Percentiles rank a stretch among this genome's conserved stretches.
Conservation (phyloP, 2,329 filamentous ascomycete genomes). For the Sarocladium oryzae region DNA sequence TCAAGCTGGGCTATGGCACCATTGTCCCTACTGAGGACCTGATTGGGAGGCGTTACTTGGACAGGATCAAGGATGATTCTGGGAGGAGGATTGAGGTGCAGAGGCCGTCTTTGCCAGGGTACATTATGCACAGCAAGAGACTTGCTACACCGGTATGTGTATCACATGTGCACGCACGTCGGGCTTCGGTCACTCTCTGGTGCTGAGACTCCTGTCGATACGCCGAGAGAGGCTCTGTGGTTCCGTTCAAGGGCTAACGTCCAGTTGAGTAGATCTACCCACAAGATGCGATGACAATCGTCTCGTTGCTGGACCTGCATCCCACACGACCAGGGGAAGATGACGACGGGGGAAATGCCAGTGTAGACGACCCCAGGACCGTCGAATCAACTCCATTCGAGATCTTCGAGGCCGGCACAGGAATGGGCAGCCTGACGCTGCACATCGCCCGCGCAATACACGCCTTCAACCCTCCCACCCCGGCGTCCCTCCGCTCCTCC, state of each 20-base stretch:
- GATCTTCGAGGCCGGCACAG: conserved; percentile 78
- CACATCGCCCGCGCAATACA: conserved; percentile 71
- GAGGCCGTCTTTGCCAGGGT: conserved; percentile 50
- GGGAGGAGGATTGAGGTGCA: conserved; percentile 1
- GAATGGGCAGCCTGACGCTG: conserved; percentile 73
- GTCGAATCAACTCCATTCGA: conserved; percentile 46
- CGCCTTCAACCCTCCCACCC: conserved; percentile 54
- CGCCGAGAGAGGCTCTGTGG: no score
- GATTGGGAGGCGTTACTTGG: conserved; percentile 54
- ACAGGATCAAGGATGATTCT: conserved; percentile 44
- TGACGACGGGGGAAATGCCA: conserved; percentile 2
- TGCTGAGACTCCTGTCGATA: no score
- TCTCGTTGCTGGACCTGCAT: conserved; percentile 70
- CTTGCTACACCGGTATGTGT: conserved; percentile 57
- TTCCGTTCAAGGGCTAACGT: no score
- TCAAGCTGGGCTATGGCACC: conserved; percentile 38
- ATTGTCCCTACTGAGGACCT: conserved; percentile 45
- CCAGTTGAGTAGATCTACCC: conserved; percentile 63
- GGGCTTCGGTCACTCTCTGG: no score
- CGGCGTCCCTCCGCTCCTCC: conserved; percentile 33
- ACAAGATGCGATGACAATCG: conserved; percentile 67
- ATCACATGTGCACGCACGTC: background rate
- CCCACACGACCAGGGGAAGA: conserved; percentile 35
- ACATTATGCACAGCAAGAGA: conserved; percentile 60
- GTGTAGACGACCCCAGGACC: background rate